Conservation (phyloP, 1,284 basidiomycete species). For the Irpex sp. region DNA sequence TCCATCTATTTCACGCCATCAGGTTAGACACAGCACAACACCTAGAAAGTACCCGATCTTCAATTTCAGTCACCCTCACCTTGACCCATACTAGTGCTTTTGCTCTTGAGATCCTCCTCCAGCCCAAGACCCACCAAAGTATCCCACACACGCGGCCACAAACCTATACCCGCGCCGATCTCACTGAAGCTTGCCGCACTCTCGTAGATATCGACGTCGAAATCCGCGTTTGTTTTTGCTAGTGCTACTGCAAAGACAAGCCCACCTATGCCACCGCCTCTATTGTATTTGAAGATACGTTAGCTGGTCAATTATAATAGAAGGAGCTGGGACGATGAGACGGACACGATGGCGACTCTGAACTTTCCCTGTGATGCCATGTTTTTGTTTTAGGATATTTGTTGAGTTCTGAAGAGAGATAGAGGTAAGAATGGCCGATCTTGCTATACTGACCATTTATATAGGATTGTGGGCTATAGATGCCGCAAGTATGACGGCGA, state of each 20-base stretch:
- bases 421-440: no score
- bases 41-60: background rate
- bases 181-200: constrained; percentile 37
- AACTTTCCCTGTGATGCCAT: background rate
- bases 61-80: background rate
- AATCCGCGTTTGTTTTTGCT: constrained; percentile 21
- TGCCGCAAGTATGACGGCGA: no score
- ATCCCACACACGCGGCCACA: constrained; percentile 23
- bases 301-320: background rate
- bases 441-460: no score
- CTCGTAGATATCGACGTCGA: constrained; percentile 38
- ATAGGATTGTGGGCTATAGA: no score
- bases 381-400: no score
- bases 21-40: no score
- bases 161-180: constrained; percentile 36
- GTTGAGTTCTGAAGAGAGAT: no score
- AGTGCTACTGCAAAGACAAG: constrained; percentile 33
- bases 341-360: constrained; percentile 3
- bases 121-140: constrained; percentile 19
- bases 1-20: background rate
- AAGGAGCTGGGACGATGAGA: background rate
- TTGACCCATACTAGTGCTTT: background rate
- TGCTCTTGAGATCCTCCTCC: constrained; percentile 13
- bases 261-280: constrained; percentile 40
- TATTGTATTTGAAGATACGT: background rate